phyloP scores from a whole-genome alignment of 345 rosid species.

The Lepidium didymum region DNA sequence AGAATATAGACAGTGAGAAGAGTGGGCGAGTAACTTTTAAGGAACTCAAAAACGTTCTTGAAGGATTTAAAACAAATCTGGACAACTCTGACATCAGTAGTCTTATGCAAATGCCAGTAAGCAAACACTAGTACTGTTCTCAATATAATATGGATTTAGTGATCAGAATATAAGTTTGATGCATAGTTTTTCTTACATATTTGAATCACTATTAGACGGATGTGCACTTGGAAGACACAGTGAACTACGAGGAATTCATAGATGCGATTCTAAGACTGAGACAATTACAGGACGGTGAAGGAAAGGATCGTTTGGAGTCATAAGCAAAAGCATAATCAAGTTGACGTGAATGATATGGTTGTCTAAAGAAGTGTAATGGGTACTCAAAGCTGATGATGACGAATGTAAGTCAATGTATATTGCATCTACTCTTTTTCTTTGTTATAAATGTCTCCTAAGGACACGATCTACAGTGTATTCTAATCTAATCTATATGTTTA shows the following conservation, averaged over 20 bases:
- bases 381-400: conserved; percentile 59
- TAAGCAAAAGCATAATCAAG: conserved; percentile 51
- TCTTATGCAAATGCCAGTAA: conserved; percentile 65
- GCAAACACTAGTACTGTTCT: conserved; percentile 9
- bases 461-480: neutral
- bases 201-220: conserved; percentile 51
- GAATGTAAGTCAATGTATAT: conserved; percentile 42
- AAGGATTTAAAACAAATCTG: conserved; percentile 54
- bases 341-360: conserved; percentile 44
- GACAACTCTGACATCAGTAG: conserved; percentile 55
- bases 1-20: conserved; percentile 60
- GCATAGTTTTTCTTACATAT: neutral
- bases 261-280: conserved; percentile 57
- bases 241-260: conserved; percentile 72
- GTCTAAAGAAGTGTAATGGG: conserved; percentile 44
- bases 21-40: conserved; percentile 69
- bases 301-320: conserved; percentile 36
- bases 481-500: neutral
- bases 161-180: neutral
- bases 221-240: conserved; percentile 57
- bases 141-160: neutral
- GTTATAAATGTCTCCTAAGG: neutral
- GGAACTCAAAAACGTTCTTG: conserved; percentile 71
- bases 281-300: conserved; percentile 53
- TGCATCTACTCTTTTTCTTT: neutral